A percentile compares a stretch with the other conserved stretches of the same genome.
Evolutionary conservation across 225 moss, liverwort and hornwort genomes (phyloP).

Genomic region (Physcomitrium patens): DNA sequence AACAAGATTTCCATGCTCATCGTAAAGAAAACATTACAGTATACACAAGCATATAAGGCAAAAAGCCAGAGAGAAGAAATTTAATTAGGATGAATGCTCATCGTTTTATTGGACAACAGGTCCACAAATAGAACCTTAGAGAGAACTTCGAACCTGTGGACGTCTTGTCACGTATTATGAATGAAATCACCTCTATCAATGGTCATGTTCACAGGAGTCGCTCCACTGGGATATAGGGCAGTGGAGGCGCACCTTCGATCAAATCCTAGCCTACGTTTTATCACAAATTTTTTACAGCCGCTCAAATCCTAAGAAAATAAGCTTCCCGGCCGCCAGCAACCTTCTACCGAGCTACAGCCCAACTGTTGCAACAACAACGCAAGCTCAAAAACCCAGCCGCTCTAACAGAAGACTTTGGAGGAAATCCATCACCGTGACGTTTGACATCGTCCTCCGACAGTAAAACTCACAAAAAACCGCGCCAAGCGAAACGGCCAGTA

Average conservation of each 20-base stretch:
- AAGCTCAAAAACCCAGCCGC: constrained; percentile 24
- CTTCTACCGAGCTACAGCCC: constrained; percentile 1
- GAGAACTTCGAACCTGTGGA: constrained; percentile 10
- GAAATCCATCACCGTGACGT: constrained; percentile 23
- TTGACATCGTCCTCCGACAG: not conserved
- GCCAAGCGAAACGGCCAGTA: not conserved
- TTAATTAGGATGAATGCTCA: constrained; percentile 20
- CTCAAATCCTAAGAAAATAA: not conserved
- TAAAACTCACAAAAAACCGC: not conserved
- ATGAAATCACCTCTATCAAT: constrained; percentile 25
- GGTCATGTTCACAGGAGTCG: constrained; percentile 27
- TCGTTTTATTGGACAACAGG: constrained; percentile 45
- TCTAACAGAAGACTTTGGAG: constrained; percentile 20
- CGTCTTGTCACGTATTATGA: constrained; percentile 21
- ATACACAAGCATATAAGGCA: too few relatives aligned
- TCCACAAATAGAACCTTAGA: constrained; percentile 36
- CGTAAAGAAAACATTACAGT: too few relatives aligned
- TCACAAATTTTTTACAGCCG: constrained; percentile 38
- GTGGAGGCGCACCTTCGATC: constrained; percentile 18
- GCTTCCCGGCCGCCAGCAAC: not conserved
- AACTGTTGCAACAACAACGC: constrained; percentile 21
- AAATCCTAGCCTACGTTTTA: constrained; percentile 28
- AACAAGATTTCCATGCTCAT: too few relatives aligned
- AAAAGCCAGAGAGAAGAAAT: too few relatives aligned
- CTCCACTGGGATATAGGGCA: constrained; percentile 32